These are phyloP conservation scores for Ophiocordyceps camponoti-leonardi DNA, from an alignment of 2,329 filamentous ascomycete species.

Conservation along the genomic window DNA sequence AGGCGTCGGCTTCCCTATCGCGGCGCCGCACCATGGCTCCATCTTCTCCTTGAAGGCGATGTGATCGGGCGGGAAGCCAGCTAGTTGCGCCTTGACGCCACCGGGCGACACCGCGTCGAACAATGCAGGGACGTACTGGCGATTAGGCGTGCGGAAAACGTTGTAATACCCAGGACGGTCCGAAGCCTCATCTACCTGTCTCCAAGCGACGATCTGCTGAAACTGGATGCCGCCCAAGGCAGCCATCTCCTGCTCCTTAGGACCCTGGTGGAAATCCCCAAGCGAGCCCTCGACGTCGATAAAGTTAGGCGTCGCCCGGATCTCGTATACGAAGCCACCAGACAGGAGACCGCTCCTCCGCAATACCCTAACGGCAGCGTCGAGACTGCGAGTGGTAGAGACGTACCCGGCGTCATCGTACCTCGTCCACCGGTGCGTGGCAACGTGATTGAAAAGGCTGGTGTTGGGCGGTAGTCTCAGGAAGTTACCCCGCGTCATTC, in stretches of 20 bases:
- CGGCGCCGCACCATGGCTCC: not conserved
- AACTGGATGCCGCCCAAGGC: not conserved
- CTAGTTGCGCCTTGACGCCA: not conserved
- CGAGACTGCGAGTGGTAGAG: not conserved
- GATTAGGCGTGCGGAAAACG: not conserved
- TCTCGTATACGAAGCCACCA: not conserved
- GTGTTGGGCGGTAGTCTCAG: not conserved
- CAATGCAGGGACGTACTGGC: not conserved
- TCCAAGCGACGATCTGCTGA: not conserved
- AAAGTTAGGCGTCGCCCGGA: not conserved
- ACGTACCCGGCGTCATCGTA: not conserved
- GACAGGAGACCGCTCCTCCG: not conserved
- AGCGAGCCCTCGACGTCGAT: not conserved
- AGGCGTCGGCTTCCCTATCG: not conserved
- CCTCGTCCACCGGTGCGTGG: not conserved
- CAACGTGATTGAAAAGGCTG: not conserved
- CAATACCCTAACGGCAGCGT: not conserved
- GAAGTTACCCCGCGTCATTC: not conserved
- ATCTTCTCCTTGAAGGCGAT: not conserved
- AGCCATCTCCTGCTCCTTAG: not conserved
- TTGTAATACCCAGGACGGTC: not conserved
- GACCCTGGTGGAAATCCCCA: not conserved
- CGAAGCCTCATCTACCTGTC: not conserved
- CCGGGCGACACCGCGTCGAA: not conserved
- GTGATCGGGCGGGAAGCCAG: not conserved